Percentiles rank a stretch among this genome's conserved stretches.
These are phyloP conservation scores for Candida nanaspora DNA, from an alignment of 805 yeast genomes.

Conservation along the genomic window DNA sequence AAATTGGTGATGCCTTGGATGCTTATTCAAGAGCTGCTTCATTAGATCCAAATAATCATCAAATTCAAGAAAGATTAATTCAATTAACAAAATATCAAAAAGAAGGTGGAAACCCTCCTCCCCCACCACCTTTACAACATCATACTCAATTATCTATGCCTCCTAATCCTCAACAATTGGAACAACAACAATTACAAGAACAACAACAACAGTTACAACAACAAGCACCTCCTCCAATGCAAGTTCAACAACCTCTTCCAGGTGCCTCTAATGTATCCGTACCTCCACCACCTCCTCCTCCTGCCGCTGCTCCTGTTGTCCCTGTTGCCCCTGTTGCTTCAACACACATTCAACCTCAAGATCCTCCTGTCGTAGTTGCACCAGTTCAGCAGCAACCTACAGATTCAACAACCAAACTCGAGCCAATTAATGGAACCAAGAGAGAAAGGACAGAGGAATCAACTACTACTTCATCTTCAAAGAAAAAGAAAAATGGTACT, in stretches of 20 bases:
- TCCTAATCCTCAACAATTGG: conserved; percentile 30
- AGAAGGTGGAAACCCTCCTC: conserved; percentile 52
- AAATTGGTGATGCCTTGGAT: conserved; percentile 88
- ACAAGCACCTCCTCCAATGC: neutral
- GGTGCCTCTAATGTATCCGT: neutral
- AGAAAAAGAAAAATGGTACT: neutral
- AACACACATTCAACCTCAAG: neutral
- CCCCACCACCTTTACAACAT: conserved; percentile 47
- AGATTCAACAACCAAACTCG: neutral
- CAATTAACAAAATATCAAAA: conserved; percentile 70
- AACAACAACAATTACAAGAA: conserved; percentile 21
- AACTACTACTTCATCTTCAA: neutral
- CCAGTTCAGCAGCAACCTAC: conserved; percentile 6
- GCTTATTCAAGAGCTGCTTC: conserved; percentile 96
- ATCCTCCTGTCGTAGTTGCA: conserved; percentile 16
- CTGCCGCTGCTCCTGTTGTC: no score
- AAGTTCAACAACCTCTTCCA: neutral
- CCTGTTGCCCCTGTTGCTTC: conserved; percentile 1
- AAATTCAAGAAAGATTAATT: conserved; percentile 86
- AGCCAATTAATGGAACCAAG: conserved; percentile 4
- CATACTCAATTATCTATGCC: conserved; percentile 43
- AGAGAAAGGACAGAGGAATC: conserved; percentile 6
- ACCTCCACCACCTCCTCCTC: conserved; percentile 5
- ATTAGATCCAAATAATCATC: conserved; percentile 89
- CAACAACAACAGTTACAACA: conserved; percentile 4